Percentiles rank a stretch among this genome's conserved stretches.
phyloP scores from a whole-genome alignment of 2,329 filamentous ascomycete genomes.

The Claviceps capensis region DNA sequence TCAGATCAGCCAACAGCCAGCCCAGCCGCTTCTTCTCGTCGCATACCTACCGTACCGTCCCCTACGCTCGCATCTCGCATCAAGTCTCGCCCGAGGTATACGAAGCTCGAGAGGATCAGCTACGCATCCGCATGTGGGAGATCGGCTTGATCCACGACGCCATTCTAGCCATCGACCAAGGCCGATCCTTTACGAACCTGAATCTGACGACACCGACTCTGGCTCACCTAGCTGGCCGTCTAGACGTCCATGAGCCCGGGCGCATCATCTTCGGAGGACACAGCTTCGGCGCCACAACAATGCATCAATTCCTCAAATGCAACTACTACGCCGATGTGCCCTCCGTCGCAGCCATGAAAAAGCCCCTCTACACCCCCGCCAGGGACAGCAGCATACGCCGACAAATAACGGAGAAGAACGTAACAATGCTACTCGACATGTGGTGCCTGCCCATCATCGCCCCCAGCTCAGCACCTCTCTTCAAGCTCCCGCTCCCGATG shows the following conservation, averaged over 20 bases:
- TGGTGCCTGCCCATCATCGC: conserved; percentile 65
- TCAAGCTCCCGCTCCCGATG: conserved; percentile 58
- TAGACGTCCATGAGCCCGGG: conserved; percentile 59
- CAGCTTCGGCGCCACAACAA: conserved; percentile 65
- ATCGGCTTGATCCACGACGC: conserved; percentile 57
- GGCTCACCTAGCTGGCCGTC: conserved; percentile 41
- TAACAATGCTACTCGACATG: conserved; percentile 61
- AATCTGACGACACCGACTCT: conserved; percentile 38
- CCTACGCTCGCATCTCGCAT: conserved; percentile 45
- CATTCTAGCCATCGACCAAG: conserved; percentile 50
- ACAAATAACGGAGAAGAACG: conserved; percentile 55
- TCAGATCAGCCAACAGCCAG: conserved; percentile 46
- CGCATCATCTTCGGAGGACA: conserved; percentile 66
- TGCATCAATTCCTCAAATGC: conserved; percentile 66
- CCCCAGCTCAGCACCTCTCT: conserved; percentile 47
- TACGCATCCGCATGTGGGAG: conserved; percentile 69
- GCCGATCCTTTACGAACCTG: conserved; percentile 34
- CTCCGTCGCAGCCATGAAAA: conserved; percentile 31
- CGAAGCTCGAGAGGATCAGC: conserved; percentile 52
- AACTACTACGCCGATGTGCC: conserved; percentile 50
- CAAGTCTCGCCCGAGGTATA: conserved; percentile 51
- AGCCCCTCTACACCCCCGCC: conserved; percentile 48
- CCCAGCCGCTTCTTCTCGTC: conserved; percentile 14
- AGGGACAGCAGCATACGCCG: conserved; percentile 39
- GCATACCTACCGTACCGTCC: conserved; percentile 20